Percentiles rank a stretch among this genome's conserved stretches.
These are phyloP conservation scores for Medicago arabica DNA, from an alignment of 306 rosid genomes.

Conservation along the genomic window DNA sequence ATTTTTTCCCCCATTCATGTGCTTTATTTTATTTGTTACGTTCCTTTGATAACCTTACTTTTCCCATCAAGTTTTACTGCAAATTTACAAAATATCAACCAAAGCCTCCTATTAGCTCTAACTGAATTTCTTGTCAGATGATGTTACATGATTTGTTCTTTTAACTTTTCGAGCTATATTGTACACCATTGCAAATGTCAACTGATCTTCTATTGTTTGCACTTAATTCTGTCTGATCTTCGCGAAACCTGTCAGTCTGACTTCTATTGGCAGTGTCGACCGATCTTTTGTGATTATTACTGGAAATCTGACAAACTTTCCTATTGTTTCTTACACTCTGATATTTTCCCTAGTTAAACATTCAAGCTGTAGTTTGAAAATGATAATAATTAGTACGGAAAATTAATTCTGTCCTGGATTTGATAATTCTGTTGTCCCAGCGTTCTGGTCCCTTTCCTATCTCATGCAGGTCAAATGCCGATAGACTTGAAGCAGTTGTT, in stretches of 20 bases:
- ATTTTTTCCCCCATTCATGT: not conserved
- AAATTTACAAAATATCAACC: not conserved
- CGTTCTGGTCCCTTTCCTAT: not conserved
- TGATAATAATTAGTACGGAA: not conserved
- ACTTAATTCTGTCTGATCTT: slow-evolving; percentile 1
- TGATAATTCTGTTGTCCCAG: not conserved
- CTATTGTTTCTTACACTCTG: not conserved
- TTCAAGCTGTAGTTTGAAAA: slow-evolving; percentile 9
- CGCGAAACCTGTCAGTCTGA: not conserved
- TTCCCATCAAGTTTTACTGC: not conserved
- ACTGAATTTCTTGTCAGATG: not conserved
- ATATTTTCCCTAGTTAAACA: slow-evolving; percentile 4
- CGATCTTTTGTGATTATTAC: not conserved
- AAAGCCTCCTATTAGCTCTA: not conserved
- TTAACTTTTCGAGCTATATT: slow-evolving; percentile 18
- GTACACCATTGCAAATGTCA: not conserved
- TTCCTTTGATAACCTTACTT: not conserved
- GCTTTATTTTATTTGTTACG: not conserved
- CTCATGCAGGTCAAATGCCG: not conserved
- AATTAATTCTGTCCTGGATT: slow-evolving; percentile 14
- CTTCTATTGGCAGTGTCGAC: not conserved
- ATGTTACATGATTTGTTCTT: not conserved
- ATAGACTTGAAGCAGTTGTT: slow-evolving; percentile 1
- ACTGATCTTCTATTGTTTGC: slow-evolving; percentile 5
- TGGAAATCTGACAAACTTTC: not conserved